Conservation (phyloP, 2,329 filamentous ascomycete genomes). For the Pleurostoma richardsiae region DNA sequence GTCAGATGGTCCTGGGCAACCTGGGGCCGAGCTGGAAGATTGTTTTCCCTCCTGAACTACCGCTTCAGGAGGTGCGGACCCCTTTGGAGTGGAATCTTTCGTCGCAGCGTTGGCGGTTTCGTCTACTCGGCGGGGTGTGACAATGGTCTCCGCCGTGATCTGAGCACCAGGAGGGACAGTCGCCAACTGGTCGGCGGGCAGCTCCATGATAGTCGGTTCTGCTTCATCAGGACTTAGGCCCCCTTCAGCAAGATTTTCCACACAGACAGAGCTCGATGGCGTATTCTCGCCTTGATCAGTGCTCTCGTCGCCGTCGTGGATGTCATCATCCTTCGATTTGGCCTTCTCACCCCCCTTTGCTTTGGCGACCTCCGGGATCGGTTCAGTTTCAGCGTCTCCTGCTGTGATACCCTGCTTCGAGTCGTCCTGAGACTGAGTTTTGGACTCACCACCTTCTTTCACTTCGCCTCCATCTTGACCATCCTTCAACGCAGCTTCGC, state of each 20-base stretch:
- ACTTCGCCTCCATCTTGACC: conserved; percentile 7
- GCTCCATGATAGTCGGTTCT: conserved; percentile 6
- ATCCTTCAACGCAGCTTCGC: conserved; percentile 16
- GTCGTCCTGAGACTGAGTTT: conserved; percentile 9
- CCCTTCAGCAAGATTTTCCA: neutral
- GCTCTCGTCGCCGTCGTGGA: conserved; percentile 3
- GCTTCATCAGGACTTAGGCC: neutral
- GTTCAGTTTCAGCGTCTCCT: neutral
- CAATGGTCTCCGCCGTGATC: neutral
- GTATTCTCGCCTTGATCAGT: conserved; percentile 10
- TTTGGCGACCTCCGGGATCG: conserved; percentile 2
- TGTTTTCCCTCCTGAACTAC: neutral
- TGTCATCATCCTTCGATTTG: conserved; percentile 4
- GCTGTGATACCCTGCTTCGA: conserved; percentile 7
- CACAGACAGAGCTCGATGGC: conserved; percentile 6
- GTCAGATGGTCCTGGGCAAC: too few species aligned
- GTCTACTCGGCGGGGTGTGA: neutral
- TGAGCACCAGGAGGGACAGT: neutral
- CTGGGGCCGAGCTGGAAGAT: too few species aligned
- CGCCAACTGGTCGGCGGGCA: neutral
- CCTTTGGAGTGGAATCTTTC: neutral
- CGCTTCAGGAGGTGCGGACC: neutral
- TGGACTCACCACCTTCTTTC: conserved; percentile 1
- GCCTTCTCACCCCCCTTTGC: conserved; percentile 5
- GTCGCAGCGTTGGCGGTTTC: neutral